Conservation (phyloP, 345 rosid species). For the Laguncularia racemosa region DNA sequence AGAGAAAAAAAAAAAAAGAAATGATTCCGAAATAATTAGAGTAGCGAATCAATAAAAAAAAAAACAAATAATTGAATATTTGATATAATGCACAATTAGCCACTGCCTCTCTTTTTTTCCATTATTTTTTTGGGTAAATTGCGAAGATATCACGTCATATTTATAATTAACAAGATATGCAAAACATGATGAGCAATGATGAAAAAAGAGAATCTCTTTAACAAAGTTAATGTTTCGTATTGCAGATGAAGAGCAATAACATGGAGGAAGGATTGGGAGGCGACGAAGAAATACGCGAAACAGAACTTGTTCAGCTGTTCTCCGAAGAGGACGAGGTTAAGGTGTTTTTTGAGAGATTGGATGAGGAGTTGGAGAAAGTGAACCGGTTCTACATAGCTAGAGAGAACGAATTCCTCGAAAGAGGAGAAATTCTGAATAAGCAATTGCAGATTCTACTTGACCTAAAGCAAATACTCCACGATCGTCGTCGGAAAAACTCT, state of each 20-base stretch:
- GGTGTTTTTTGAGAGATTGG: constrained; percentile 55
- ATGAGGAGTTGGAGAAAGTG: constrained; percentile 75
- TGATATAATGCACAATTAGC: too few relatives aligned
- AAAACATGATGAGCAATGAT: neutral
- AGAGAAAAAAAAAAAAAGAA: too few relatives aligned
- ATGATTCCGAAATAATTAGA: too few relatives aligned
- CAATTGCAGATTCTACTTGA: constrained; percentile 67
- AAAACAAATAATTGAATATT: too few relatives aligned
- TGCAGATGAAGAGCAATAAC: constrained; percentile 47
- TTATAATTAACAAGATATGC: neutral
- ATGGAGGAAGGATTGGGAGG: constrained; percentile 31
- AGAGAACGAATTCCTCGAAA: constrained; percentile 75
- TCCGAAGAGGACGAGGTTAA: constrained; percentile 93
- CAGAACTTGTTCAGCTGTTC: constrained; percentile 80
- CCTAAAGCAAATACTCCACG: constrained; percentile 50
- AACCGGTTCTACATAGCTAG: constrained; percentile 61
- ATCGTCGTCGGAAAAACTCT: constrained; percentile 37
- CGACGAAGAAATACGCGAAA: constrained; percentile 54
- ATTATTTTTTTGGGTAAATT: too few relatives aligned
- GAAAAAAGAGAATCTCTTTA: neutral
- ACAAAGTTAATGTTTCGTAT: neutral
- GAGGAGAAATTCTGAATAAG: constrained; percentile 73
- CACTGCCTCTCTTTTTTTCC: too few relatives aligned
- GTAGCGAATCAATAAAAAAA: too few relatives aligned
- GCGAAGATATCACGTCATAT: too few relatives aligned